Conservation (phyloP, 1,284 basidiomycete species). For the Rhodotorula sp. region DNA sequence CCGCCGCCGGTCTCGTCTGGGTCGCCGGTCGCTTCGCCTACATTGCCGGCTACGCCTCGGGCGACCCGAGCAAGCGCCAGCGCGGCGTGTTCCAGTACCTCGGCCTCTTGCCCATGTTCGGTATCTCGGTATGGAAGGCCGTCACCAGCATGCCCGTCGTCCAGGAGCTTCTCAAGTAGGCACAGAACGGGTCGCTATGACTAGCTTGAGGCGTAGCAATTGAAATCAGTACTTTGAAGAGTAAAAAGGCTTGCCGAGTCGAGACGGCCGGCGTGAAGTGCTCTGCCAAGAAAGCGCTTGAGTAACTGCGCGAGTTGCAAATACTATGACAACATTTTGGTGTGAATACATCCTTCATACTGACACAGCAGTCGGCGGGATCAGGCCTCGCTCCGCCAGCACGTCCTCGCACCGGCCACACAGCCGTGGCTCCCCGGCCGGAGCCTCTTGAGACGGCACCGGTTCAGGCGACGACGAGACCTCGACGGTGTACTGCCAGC, state of each 20-base stretch:
- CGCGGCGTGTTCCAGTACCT: constrained; percentile 25
- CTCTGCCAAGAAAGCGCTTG: too few species aligned
- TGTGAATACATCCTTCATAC: neutral
- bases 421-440: neutral
- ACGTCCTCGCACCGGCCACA: constrained; percentile 15
- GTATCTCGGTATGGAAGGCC: constrained; percentile 24
- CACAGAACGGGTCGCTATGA: neutral
- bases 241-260: too few species aligned
- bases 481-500: constrained; percentile 64
- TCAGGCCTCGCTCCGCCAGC: constrained; percentile 7
- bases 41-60: constrained; percentile 31
- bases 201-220: neutral
- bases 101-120: constrained; percentile 19
- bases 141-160: constrained; percentile 12
- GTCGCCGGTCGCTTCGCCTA: constrained; percentile 27
- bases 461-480: neutral
- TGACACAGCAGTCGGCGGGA: neutral
- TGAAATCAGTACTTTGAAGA: neutral
- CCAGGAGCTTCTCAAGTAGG: constrained; percentile 3
- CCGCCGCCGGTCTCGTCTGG: constrained; percentile 21
- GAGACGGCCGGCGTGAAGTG: too few species aligned
- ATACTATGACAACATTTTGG: neutral
- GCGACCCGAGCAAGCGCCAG: constrained; percentile 18
- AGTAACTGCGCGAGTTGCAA: neutral
- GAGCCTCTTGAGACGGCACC: neutral